Evolutionary conservation across 169 alveolate species (phyloP).

Genomic region (Plasmodium vinckei): DNA sequence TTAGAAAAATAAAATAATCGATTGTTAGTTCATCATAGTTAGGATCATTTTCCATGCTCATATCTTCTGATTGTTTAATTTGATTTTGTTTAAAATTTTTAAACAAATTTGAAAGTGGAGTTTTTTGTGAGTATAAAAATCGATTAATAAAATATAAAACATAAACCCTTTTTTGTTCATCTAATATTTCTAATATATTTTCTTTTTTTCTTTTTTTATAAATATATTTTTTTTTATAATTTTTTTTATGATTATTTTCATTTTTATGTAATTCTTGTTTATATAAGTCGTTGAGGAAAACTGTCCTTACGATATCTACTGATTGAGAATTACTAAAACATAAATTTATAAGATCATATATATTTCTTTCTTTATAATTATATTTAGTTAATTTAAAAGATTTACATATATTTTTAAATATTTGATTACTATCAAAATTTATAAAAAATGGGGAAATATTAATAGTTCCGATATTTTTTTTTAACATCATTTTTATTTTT

Average conservation of each 20-base stretch:
- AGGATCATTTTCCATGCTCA: neutral
- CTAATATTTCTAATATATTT: slow-evolving; percentile 22
- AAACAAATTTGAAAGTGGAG: slow-evolving; percentile 58
- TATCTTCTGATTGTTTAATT: neutral
- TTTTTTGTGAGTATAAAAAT: slow-evolving; percentile 62
- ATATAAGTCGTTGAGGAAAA: slow-evolving; percentile 37
- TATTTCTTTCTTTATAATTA: slow-evolving; percentile 44
- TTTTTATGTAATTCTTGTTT: slow-evolving; percentile 41
- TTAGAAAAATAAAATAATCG: slow-evolving; percentile 55
- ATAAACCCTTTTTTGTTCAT: slow-evolving; percentile 62
- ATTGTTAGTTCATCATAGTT: slow-evolving; percentile 47
- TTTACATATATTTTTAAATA: slow-evolving; percentile 50
- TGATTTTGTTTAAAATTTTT: slow-evolving; percentile 1
- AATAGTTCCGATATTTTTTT: slow-evolving; percentile 63
- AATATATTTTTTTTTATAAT: slow-evolving; percentile 8
- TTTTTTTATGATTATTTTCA: slow-evolving; percentile 37
- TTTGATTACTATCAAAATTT: slow-evolving; percentile 40
- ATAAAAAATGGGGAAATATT: slow-evolving; percentile 67
- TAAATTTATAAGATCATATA: slow-evolving; percentile 32
- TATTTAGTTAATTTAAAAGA: slow-evolving; percentile 27
- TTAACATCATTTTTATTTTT: slow-evolving; percentile 66
- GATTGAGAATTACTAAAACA: slow-evolving; percentile 11
- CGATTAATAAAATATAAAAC: slow-evolving; percentile 61
- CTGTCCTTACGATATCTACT: slow-evolving; percentile 7
- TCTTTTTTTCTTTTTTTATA: slow-evolving; percentile 14